phyloP scores from a whole-genome alignment of 257 asterid species.

The Solanum appendiculatum region DNA sequence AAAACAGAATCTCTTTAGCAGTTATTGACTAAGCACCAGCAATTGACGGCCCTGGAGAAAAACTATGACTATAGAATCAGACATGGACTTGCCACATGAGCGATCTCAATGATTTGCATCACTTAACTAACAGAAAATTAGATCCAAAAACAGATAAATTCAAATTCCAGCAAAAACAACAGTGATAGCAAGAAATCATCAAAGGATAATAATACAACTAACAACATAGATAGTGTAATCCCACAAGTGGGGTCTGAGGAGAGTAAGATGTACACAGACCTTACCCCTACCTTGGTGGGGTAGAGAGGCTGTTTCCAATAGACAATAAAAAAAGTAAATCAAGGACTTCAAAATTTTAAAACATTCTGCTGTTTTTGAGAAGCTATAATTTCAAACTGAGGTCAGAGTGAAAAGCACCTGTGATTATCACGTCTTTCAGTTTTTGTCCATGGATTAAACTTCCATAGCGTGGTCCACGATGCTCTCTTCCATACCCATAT shows the following conservation, averaged over 20 bases:
- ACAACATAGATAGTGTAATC: background rate
- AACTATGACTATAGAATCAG: background rate
- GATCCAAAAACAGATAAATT: background rate
- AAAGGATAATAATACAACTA: background rate
- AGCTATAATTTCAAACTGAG: background rate
- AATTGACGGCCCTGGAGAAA: background rate
- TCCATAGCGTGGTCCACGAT: slow-evolving; percentile 88
- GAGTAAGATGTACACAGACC: background rate
- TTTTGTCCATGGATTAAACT: slow-evolving; percentile 95
- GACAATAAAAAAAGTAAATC: background rate
- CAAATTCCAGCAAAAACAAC: background rate
- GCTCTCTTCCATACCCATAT: slow-evolving; percentile 92
- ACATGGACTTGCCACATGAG: background rate
- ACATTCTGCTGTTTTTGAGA: background rate
- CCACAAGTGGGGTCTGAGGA: background rate
- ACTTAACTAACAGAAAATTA: background rate
- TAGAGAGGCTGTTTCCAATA: background rate
- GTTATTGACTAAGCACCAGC: background rate
- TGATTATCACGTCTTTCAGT: slow-evolving; percentile 87
- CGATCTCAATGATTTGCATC: background rate
- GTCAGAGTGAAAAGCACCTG: slow-evolving; percentile 40
- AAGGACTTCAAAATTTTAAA: background rate
- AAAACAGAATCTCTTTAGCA: background rate
- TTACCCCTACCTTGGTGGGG: background rate
- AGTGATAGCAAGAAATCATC: background rate